Evolutionary conservation across 2,329 filamentous ascomycete genomes (phyloP), one percentile per base, ranked within the genome.

Genomic region (Fusarium sp.): DNA sequence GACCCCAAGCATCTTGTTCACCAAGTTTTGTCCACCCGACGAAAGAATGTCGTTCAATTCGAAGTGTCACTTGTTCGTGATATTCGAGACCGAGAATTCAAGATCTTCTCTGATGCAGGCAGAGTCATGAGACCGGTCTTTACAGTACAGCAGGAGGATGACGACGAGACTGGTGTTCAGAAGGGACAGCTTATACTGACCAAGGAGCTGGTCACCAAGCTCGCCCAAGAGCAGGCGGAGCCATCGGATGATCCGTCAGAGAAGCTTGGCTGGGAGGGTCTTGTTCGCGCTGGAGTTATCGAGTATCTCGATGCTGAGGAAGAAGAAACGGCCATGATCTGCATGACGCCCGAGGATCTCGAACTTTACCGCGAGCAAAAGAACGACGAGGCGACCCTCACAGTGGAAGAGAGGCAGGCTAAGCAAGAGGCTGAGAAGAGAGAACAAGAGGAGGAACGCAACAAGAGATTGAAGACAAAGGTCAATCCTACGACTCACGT

Each of bases 241-340:
- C 82, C 90, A 19, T 87, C 88, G 45, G 82, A 85, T 22, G 87
- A 90, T 41, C 83, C 85, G 32, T 80, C 80, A 2, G 78, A 84
- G 30, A 92, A 90, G 72, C 95, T 92, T 74, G 94, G 94, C 51
- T 99, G 96, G 94, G 88, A 94, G 71, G 92, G 93, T 19, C 84
- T 99, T 40, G 89, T 97, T 43, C 88, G 90, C 59, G 87, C 88
- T 14, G 96, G 95, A 79, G 93, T 94, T 4, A 92, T 99, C 37
- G 96, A 99, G 77, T 98, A 97, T 75, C 87, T 99, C 13, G 96
- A 99, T 78, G 96, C 96, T 0, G 96, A 99, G 77, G 96, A 99
- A 83, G 96, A 99, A 78, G 96, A 99, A 79, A 97, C 94, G 0
- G 91, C 96, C 39, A 99, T 99, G 96, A 99, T 99, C 75, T 93